Evolutionary conservation across 2,329 filamentous ascomycete species (phyloP).

Genomic region (Ascochyta lentis): DNA sequence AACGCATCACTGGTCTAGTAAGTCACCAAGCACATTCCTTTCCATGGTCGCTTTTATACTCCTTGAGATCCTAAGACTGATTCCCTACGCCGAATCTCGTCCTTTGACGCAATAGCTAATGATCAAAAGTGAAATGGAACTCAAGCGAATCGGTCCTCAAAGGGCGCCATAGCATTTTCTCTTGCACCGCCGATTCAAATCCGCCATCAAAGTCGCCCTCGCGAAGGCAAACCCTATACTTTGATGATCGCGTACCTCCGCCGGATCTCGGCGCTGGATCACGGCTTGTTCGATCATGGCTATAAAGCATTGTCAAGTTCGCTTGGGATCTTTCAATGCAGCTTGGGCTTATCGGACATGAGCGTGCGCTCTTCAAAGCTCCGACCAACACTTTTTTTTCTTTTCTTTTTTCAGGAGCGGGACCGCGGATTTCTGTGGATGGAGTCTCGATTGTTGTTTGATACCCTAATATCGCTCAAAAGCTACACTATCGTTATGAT

Average conservation of each 20-base stretch:
- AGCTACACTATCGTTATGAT: not conserved
- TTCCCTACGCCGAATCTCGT: no score
- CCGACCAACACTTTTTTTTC: not conserved
- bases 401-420: no score
- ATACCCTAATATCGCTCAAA: constrained; percentile 10
- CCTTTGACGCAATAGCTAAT: not conserved
- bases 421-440: not conserved
- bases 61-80: no score
- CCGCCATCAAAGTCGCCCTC: not conserved
- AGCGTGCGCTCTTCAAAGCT: no score
- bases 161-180: constrained; percentile 10
- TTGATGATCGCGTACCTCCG: not conserved
- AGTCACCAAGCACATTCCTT: constrained; percentile 49
- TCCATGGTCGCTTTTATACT: no score
- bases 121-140: constrained; percentile 8
- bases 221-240: no score
- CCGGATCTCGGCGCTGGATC: not conserved
- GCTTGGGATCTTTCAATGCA: no score
- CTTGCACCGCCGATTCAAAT: not conserved
- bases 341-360: no score
- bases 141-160: constrained; percentile 14
- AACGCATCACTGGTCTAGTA: constrained; percentile 84
- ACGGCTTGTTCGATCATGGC: no score
- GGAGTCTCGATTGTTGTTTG: constrained; percentile 1
- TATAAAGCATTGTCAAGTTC: no score